Evolutionary conservation across 2,329 filamentous ascomycete genomes (phyloP).

Genomic region (Sclerotinia minor): DNA sequence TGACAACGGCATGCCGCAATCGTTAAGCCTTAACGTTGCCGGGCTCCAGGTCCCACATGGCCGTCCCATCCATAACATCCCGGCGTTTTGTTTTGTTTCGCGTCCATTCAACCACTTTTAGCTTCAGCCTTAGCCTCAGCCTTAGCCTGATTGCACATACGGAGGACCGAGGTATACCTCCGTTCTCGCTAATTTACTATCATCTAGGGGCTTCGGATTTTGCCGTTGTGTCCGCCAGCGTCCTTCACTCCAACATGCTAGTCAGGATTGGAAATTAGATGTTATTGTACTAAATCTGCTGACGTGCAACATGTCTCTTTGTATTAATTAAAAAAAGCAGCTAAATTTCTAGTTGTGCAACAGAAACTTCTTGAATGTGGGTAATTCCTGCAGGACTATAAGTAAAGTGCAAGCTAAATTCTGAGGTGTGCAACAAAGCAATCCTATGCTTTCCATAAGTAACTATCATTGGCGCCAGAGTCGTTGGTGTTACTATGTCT

Average conservation of each 20-base stretch:
- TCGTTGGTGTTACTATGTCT: constrained; percentile 5
- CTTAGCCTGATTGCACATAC: neutral
- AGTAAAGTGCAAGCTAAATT: constrained; percentile 14
- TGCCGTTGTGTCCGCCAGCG: neutral
- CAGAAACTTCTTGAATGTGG: neutral
- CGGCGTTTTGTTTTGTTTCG: constrained; percentile 8
- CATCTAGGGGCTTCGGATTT: constrained; percentile 4
- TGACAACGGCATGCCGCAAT: neutral
- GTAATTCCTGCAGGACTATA: constrained; percentile 3
- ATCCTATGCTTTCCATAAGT: neutral
- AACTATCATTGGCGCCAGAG: constrained; percentile 12
- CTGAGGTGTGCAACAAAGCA: constrained; percentile 24
- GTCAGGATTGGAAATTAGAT: constrained; percentile 4
- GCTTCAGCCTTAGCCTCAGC: neutral
- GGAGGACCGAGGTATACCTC: no score
- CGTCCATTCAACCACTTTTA: constrained; percentile 6
- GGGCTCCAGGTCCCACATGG: neutral
- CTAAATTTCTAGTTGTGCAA: constrained; percentile 4
- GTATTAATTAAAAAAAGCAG: neutral
- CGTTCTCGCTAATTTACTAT: no score
- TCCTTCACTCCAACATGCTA: neutral
- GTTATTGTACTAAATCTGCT: constrained; percentile 2
- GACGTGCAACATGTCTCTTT: constrained; percentile 7
- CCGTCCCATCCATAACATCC: constrained; percentile 5
- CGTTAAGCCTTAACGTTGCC: constrained; percentile 17